These are phyloP conservation scores for Eragrostis curvula DNA, from an alignment of 176 grass and related monocot species.

Conservation along the genomic window DNA sequence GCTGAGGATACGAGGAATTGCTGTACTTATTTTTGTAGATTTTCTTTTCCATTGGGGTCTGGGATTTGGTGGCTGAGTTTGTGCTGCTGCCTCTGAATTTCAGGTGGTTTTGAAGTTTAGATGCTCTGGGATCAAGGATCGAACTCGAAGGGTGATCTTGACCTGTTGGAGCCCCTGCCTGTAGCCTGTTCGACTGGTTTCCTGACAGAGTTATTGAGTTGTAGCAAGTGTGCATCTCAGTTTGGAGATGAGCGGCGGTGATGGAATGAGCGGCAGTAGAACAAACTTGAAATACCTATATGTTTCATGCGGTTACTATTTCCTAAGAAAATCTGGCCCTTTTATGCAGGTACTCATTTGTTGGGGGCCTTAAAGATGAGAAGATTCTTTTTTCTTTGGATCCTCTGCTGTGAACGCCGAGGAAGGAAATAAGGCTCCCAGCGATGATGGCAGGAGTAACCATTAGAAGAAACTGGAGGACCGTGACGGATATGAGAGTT, in stretches of 20 bases:
- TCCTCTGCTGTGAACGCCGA: constrained; percentile 8
- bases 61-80: background rate
- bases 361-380: constrained; percentile 14
- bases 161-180: background rate
- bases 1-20: background rate
- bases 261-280: background rate
- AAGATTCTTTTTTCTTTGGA: constrained; percentile 53
- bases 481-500: constrained; percentile 1
- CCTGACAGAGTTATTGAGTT: background rate
- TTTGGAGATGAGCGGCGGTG: background rate
- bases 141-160: background rate
- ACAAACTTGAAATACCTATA: background rate
- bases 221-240: background rate
- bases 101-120: background rate
- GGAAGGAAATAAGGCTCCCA: background rate
- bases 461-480: background rate
- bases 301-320: background rate
- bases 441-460: background rate
- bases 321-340: background rate
- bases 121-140: background rate
- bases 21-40: background rate
- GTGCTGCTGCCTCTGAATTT: background rate
- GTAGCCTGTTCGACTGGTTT: constrained; percentile 27
- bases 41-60: too few relatives aligned
- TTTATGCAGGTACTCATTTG: background rate